Evolutionary conservation across 371 early-diverging fungal genomes (phyloP).

Genomic region (Mortierella sp.): DNA sequence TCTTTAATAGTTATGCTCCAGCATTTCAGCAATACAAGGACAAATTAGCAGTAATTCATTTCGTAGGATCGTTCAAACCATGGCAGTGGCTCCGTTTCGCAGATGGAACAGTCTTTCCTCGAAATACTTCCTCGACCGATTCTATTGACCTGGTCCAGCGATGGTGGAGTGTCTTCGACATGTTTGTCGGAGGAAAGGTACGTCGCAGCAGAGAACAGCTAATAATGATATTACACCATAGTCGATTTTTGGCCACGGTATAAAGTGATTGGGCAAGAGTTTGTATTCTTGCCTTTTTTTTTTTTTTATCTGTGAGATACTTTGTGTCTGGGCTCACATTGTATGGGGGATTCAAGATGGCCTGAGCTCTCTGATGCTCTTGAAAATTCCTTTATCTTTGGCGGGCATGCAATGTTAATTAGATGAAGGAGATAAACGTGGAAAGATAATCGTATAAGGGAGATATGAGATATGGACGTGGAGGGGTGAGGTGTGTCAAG

Average conservation of each 20-base stretch:
- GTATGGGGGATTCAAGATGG: conserved; percentile 26
- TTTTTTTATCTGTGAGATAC: conserved; percentile 29
- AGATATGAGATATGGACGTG: neutral
- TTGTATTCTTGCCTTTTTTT: no score
- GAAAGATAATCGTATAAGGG: neutral
- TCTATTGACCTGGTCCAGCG: conserved; percentile 64
- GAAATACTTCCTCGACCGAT: conserved; percentile 62
- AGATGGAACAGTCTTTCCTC: conserved; percentile 68
- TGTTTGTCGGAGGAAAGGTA: conserved; percentile 66
- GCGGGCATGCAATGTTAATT: neutral
- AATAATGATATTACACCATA: neutral
- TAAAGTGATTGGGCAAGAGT: no score
- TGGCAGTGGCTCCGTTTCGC: conserved; percentile 83
- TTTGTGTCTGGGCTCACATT: conserved; percentile 44
- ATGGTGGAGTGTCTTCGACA: conserved; percentile 84
- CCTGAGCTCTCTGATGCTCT: conserved; percentile 42
- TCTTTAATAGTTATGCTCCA: conserved; percentile 74
- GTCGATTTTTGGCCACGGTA: neutral
- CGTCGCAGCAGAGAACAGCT: neutral
- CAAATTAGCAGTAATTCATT: conserved; percentile 87
- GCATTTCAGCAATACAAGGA: conserved; percentile 76
- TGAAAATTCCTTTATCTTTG: conserved; percentile 25
- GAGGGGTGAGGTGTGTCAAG: neutral
- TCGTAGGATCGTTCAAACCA: conserved; percentile 92
- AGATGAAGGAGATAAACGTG: neutral